Base-by-base conservation (phyloP, 257 asterid species). In the Plantago major region DNA sequence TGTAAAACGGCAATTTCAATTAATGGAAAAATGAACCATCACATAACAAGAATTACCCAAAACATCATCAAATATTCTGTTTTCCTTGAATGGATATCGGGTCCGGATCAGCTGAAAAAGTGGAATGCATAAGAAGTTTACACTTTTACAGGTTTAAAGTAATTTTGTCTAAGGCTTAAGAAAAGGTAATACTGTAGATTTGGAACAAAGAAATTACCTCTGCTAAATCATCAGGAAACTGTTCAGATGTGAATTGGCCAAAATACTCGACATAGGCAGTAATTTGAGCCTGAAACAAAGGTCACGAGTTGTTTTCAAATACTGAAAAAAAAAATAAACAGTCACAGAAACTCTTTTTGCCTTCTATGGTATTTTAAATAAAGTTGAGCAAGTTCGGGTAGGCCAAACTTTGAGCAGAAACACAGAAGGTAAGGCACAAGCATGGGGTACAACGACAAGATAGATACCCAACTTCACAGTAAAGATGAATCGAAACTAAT, bases 241-340 rank as follows among this genome's bases (percentile, higher is more conserved):
- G 94, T 76, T 89, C 97, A 42, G 96, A 86, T 62, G 96, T 89
- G 81, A 89, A 92, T 40, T 92, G 96, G 67, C 94, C 96, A 73
- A 92, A 89, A 73, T 81, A 92, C 72, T 92, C 95, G 51, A 89
- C 97, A 54, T 84, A 92, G 59, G 99, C 99, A 56, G 88, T 80
- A 62, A 73, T 79, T 81, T 92, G 95, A 81, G 88, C 99, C 99
- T 88, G 67, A 58, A 66, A 63, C 17, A 19, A 28, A 53, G 19
- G 16, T 42, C 11, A 68, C 46, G 17, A 50, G 17, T 56, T 26
- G 17, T 33, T 61, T 28, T 58, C 52, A 46, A 60, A 58, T 53
- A 15, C 19, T 40, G 42, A 53, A 11, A 33, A 46, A 60, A 42
- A 42, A 43, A 46, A 12, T 0, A 47, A 6, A n/a, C 2, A 9